Evolutionary conservation across 805 yeast genomes (phyloP).

Genomic region (Barnettozyma sucrosica): DNA sequence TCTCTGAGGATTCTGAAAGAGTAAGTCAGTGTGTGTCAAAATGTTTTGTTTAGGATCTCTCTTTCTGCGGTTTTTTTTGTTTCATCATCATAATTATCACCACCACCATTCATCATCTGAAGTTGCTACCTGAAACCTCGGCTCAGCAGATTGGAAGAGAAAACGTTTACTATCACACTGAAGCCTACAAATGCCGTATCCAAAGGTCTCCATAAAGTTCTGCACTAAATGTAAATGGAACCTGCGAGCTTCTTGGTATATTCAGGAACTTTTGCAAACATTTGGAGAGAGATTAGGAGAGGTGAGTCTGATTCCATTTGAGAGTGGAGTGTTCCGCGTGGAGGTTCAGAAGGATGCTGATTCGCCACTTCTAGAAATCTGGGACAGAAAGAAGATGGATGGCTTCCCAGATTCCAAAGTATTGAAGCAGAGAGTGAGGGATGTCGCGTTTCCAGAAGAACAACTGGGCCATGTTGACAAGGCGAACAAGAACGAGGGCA

Average conservation of each 20-base stretch:
- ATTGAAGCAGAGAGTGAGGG: slow-evolving; percentile 62
- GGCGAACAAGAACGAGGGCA: slow-evolving; percentile 17
- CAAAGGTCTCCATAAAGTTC: slow-evolving; percentile 62
- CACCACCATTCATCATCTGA: too few relatives aligned
- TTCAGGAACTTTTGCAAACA: slow-evolving; percentile 80
- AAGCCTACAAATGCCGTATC: slow-evolving; percentile 30
- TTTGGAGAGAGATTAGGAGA: slow-evolving; percentile 56
- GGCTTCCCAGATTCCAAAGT: slow-evolving; percentile 88
- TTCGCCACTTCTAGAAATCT: slow-evolving; percentile 33
- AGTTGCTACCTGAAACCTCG: too few relatives aligned
- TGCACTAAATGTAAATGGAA: slow-evolving; percentile 89
- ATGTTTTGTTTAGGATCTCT: too few relatives aligned
- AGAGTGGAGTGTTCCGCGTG: slow-evolving; percentile 57
- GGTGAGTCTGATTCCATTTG: slow-evolving; percentile 43
- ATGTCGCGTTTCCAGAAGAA: slow-evolving; percentile 47
- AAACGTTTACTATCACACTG: too few relatives aligned
- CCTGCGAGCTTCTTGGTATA: slow-evolving; percentile 80
- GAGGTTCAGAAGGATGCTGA: slow-evolving; percentile 36
- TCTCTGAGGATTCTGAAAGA: too few relatives aligned
- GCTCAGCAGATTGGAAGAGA: too few relatives aligned
- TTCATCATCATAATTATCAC: too few relatives aligned
- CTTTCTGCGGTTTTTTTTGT: too few relatives aligned
- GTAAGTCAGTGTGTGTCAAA: too few relatives aligned
- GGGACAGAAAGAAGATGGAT: slow-evolving; percentile 58
- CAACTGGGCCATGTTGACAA: slow-evolving; percentile 62